Evolutionary conservation across 768 basidiomycete species (phyloP), one percentile per base, ranked within the genome.

Genomic region (Mycena rebaudengoi): DNA sequence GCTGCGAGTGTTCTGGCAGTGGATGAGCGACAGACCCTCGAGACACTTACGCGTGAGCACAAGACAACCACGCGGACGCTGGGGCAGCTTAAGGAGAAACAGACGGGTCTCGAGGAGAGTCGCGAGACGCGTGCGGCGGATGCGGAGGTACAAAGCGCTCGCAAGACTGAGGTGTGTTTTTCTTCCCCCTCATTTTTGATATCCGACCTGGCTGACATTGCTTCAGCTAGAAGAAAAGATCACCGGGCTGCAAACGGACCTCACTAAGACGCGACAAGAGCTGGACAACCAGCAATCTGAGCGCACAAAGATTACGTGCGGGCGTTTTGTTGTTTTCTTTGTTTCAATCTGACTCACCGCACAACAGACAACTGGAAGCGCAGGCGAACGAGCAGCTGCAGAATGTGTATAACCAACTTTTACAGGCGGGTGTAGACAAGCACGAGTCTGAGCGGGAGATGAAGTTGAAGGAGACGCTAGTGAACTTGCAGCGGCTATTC

Each of bases 351-450:
- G 55, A 40, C 49, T 16, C 33, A n/a, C n/a, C n/a, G 26, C 45
- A 6, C 10, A 14, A 37, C 67, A 99, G 96, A 45, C 92, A 94
- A 79, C 86, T 95, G 13, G 96, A 98, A 75, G 86, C 88, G 0
- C 96, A 99, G 70, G 86, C 91, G 25, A 96, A 97, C 73, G 97
- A 97, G 77, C 96, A 96, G 73, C 86, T 99, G 6, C 84, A 89
- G 52, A 89, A 88, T 14, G 84, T 94, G 4, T 92, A 94, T 71
- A 85, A 89, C 46, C 91, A 98, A 71, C 85, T 99, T 4, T 80
- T 95, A 14, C 92, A 96, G 73, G 96, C 96, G 1, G 94, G 95
- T 28, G 90, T 94, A 1, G 96, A 98, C 71, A 91, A 82, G 76
- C 88, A 89, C 45, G 94, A 98, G 75, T 89, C 89, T 0, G 95